These are phyloP conservation scores for Ophiostoma pallidulum DNA, from an alignment of 2,329 filamentous ascomycete genomes.

Conservation along the genomic window DNA sequence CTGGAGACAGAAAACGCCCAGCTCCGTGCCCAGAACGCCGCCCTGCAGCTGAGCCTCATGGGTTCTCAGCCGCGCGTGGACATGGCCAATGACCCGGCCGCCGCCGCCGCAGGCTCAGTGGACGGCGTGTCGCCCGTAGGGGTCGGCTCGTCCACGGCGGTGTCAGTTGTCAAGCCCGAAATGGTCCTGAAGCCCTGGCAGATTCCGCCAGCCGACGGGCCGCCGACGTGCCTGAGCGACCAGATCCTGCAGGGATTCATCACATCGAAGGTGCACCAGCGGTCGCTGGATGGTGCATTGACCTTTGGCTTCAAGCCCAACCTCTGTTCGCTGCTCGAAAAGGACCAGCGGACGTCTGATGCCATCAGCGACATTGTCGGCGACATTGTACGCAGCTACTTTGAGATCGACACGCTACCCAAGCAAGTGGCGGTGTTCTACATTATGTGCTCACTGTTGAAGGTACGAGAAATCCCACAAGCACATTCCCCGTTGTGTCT, in stretches of 20 bases:
- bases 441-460: slow-evolving; percentile 22
- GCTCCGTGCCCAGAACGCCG: slow-evolving; percentile 23
- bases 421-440: slow-evolving; percentile 26
- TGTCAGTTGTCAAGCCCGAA: neutral
- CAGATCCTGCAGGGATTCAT: slow-evolving; percentile 24
- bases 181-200: slow-evolving; percentile 18
- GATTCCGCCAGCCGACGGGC: slow-evolving; percentile 18
- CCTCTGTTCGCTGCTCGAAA: slow-evolving; percentile 20
- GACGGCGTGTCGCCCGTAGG: neutral
- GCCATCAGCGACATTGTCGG: slow-evolving; percentile 26
- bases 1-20: slow-evolving; percentile 23
- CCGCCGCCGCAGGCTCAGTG: neutral
- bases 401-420: slow-evolving; percentile 22
- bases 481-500: too few species aligned
- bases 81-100: neutral
- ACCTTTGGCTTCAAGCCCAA: slow-evolving; percentile 19
- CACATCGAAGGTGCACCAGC: slow-evolving; percentile 16
- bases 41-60: slow-evolving; percentile 23
- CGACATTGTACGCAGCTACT: slow-evolving; percentile 23
- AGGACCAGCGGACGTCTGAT: slow-evolving; percentile 19
- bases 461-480: slow-evolving; percentile 18
- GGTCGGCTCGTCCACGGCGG: neutral
- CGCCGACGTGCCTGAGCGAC: slow-evolving; percentile 21
- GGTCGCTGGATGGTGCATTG: slow-evolving; percentile 10
- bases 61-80: slow-evolving; percentile 10